Base-by-base conservation (phyloP, 805 yeast genomes). In the Hemisphaericaspora nanyangensis region DNA sequence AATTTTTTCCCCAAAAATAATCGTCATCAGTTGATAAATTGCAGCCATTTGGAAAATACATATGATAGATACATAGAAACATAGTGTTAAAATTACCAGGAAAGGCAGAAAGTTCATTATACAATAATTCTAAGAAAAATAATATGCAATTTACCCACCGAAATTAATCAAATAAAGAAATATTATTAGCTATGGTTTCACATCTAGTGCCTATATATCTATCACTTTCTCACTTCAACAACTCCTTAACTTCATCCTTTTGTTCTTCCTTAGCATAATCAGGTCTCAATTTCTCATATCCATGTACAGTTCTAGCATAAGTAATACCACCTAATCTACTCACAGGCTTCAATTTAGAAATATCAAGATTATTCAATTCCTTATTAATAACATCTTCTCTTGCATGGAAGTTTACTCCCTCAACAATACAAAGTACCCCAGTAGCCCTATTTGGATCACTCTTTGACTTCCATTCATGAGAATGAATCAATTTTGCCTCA, bases 401-500 rank as follows among this genome's bases (percentile, higher is more conserved):
- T 4, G 65, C 72, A 51, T 79, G 85, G 56, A 77, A 75, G 28
- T 71, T 60, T 24, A 79, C 63, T 17, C 80, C 85, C 56, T 80
- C 84, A 8, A 77, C 65, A 32, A 77, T 60, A 11, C 60, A 50
- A 15, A 71, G 47, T 0, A 65, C 59, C 3, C 77, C 75, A 1
- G 73, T 58, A 5, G 50, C 49, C 26, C 42, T 54, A 1, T 46
- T 38, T 1, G 72, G 68, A 34, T 63, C 63, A 6, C 32, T 34
- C 39, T 63, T 67, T 4, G 81, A 69, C 15, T 44, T 56, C 70
- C 74, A 72, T 10, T 70, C 69, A 46, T 74, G 76, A 4, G 52
- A 42, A 30, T 63, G 60, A 13, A 76, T 42, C 29, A 78, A 56
- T 50, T 72, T 77, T 22, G 73, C 76, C 53, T 80, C 86, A 11